A percentile compares a stretch with the other conserved stretches of the same genome.
These are phyloP conservation scores for Ophiostoma perfectum DNA, from an alignment of 2,329 filamentous ascomycete genomes.

Conservation along the genomic window DNA sequence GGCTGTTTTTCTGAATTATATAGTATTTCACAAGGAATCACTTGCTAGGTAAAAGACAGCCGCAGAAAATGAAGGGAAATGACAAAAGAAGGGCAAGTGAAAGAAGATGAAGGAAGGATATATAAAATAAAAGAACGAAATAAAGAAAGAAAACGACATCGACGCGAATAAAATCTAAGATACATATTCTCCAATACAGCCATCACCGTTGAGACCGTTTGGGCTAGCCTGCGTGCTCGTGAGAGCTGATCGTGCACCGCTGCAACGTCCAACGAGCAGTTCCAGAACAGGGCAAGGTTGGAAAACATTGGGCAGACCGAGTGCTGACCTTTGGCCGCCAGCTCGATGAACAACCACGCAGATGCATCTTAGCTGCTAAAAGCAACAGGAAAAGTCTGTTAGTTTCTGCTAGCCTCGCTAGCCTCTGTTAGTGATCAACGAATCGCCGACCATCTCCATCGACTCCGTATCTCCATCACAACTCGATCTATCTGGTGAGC, in stretches of 20 bases:
- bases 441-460: not conserved
- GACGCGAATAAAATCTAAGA: not conserved
- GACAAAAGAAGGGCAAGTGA: no score
- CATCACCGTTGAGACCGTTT: slow-evolving; percentile 10
- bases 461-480: not conserved
- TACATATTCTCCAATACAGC: not conserved
- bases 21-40: no score
- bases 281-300: not conserved
- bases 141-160: no score
- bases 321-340: not conserved
- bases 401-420: not conserved
- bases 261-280: slow-evolving; percentile 5
- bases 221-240: not conserved
- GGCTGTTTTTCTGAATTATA: no score
- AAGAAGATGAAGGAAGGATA: no score
- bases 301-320: not conserved
- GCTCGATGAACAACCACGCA: no score
- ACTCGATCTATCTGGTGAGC: not conserved
- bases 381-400: no score
- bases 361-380: no score
- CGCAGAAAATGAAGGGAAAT: no score
- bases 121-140: no score
- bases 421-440: not conserved
- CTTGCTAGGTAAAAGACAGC: no score
- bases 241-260: slow-evolving; percentile 1